Evolutionary conservation across 768 basidiomycete species (phyloP).

Genomic region (Multifurca ochricompacta): DNA sequence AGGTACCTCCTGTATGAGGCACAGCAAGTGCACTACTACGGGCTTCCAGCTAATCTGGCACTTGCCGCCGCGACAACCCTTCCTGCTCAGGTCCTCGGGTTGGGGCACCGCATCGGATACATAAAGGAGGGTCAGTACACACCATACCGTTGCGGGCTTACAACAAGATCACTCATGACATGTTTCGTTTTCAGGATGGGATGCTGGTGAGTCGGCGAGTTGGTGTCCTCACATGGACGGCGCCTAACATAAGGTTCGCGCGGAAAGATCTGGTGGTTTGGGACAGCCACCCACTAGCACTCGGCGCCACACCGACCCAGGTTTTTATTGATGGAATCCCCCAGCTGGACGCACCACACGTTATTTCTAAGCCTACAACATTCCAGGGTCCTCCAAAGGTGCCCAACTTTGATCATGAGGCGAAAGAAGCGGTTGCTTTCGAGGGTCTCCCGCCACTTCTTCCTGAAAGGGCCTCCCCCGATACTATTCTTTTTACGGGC

Average conservation of each 20-base stretch:
- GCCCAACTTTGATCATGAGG: constrained; percentile 56
- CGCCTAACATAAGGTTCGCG: constrained; percentile 50
- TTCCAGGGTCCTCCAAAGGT: constrained; percentile 48
- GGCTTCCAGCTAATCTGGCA: constrained; percentile 46
- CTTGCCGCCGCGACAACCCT: constrained; percentile 56
- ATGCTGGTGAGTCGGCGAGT: constrained; percentile 41
- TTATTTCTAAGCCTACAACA: constrained; percentile 43
- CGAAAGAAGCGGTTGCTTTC: constrained; percentile 43
- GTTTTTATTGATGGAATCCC: constrained; percentile 85
- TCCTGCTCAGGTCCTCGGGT: constrained; percentile 55
- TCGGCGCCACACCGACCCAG: constrained; percentile 75
- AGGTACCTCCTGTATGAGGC: constrained; percentile 67
- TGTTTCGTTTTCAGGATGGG: constrained; percentile 42
- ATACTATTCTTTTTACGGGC: constrained; percentile 55
- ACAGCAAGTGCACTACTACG: constrained; percentile 59
- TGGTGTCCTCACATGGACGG: not conserved
- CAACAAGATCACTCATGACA: not conserved
- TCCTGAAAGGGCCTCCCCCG: constrained; percentile 30
- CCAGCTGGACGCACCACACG: constrained; percentile 45
- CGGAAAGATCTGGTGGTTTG: constrained; percentile 61
- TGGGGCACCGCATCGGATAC: constrained; percentile 63
- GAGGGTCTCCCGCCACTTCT: constrained; percentile 61
- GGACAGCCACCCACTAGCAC: constrained; percentile 69
- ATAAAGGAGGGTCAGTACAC: constrained; percentile 46
- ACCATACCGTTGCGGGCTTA: constrained; percentile 51